Percentiles rank a stretch among this genome's conserved stretches.
Evolutionary conservation across 805 yeast species (phyloP).

Genomic region (Yarrowia divulgata): DNA sequence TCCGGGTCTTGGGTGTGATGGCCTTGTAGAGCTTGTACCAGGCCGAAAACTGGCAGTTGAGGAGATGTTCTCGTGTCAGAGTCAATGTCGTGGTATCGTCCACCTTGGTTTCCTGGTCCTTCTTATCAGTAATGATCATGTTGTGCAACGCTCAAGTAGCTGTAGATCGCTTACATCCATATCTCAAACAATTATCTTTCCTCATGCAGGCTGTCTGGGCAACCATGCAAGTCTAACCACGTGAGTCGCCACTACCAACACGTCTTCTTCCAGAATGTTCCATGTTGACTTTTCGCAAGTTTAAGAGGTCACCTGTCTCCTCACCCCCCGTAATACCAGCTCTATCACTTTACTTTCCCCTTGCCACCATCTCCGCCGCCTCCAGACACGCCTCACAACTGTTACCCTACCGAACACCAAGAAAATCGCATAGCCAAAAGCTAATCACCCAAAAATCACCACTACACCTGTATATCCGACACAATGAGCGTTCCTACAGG

Average conservation of each 20-base stretch:
- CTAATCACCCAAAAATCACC: constrained; percentile 51
- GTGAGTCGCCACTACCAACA: constrained; percentile 9
- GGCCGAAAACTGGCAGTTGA: constrained; percentile 61
- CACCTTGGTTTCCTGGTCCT: constrained; percentile 9
- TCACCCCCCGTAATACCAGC: neutral
- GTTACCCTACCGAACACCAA: constrained; percentile 37
- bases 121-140: constrained; percentile 3
- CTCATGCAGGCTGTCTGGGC: constrained; percentile 21
- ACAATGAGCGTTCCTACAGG: constrained; percentile 39
- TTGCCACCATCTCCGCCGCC: neutral
- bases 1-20: constrained; percentile 58
- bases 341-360: neutral
- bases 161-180: neutral
- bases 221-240: constrained; percentile 17
- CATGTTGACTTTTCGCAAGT: neutral
- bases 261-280: constrained; percentile 29
- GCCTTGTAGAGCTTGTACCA: constrained; percentile 66
- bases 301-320: neutral
- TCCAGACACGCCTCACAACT: neutral
- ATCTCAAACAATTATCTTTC: neutral
- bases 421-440: constrained; percentile 40
- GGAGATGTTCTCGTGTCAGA: constrained; percentile 51
- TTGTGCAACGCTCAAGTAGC: neutral
- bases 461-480: constrained; percentile 41
- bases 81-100: constrained; percentile 18